Evolutionary conservation across 2,329 filamentous ascomycete species (phyloP).

Genomic region (Penicillium sp.): DNA sequence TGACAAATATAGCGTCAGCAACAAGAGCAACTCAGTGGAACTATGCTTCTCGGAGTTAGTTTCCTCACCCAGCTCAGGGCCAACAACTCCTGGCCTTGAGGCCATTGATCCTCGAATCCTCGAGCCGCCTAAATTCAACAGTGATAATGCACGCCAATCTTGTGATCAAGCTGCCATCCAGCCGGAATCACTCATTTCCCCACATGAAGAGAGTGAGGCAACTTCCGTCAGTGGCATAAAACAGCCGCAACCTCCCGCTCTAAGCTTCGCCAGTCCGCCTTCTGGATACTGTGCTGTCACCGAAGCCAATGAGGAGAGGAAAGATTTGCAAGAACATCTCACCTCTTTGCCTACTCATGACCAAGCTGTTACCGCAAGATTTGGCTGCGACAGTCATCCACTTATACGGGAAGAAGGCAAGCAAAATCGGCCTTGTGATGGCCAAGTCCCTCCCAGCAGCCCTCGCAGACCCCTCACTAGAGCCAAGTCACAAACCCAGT

Average conservation of each 20-base stretch:
- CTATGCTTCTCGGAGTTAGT: neutral
- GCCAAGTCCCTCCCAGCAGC: neutral
- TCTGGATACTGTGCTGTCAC: neutral
- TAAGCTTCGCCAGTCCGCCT: neutral
- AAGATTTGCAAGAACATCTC: neutral
- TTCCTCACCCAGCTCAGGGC: neutral
- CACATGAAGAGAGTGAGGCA: neutral
- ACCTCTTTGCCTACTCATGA: neutral
- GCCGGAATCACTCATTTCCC: neutral
- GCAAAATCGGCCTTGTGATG: constrained; percentile 1
- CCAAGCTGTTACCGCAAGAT: neutral
- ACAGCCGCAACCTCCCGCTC: neutral
- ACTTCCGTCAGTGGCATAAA: neutral
- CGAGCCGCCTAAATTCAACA: neutral
- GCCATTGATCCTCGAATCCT: neutral
- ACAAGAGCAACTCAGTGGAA: neutral
- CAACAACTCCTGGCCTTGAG: neutral
- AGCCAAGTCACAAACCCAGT: neutral
- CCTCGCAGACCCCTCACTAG: neutral
- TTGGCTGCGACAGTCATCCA: neutral
- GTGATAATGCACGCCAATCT: neutral
- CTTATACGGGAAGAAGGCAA: constrained; percentile 31
- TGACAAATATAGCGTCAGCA: neutral
- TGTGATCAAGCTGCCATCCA: neutral
- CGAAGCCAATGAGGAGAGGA: neutral